Evolutionary conservation across 495 filamentous ascomycete species (phyloP).

Genomic region (Oleoguttula mirabilis): DNA sequence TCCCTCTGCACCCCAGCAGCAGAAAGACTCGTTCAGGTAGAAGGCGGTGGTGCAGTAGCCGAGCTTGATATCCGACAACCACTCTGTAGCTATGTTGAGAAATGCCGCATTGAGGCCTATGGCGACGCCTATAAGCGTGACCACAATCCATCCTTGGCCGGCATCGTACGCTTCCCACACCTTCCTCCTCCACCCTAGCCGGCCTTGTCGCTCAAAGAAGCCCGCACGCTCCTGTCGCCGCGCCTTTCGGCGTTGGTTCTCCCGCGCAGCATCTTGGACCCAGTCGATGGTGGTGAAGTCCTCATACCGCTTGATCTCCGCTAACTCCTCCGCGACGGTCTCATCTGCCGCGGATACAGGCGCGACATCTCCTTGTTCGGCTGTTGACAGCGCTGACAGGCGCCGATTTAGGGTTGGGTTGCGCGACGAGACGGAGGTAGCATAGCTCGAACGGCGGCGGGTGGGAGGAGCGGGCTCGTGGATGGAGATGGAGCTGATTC

Average conservation of each 20-base stretch:
- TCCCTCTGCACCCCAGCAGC: constrained; percentile 92
- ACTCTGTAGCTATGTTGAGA: constrained; percentile 92
- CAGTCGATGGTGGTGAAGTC: constrained; percentile 98
- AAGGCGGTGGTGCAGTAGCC: constrained; percentile 91
- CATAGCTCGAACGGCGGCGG: constrained; percentile 30
- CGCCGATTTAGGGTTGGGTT: constrained; percentile 46
- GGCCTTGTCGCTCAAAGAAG: constrained; percentile 61
- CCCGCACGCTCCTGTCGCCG: constrained; percentile 60
- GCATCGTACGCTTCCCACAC: constrained; percentile 85
- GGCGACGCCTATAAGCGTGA: constrained; percentile 81
- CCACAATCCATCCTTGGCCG: constrained; percentile 95
- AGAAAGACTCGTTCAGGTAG: constrained; percentile 96
- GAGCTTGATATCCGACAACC: constrained; percentile 90
- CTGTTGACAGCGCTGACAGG: constrained; percentile 57
- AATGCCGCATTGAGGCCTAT: constrained; percentile 91
- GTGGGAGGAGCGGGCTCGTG: constrained; percentile 14
- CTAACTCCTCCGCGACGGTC: constrained; percentile 81
- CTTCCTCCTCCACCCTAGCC: constrained; percentile 68
- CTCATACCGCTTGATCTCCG: constrained; percentile 95
- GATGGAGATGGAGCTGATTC: constrained; percentile 25
- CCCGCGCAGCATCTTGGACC: constrained; percentile 93
- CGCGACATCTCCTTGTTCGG: constrained; percentile 44
- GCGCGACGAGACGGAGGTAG: constrained; percentile 33
- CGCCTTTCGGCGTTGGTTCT: constrained; percentile 68
- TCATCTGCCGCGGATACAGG: constrained; percentile 32